Percentiles rank a stretch among this genome's conserved stretches.
Conservation (phyloP, 148 eudicot species). For the Dianthus caryophyllus region DNA sequence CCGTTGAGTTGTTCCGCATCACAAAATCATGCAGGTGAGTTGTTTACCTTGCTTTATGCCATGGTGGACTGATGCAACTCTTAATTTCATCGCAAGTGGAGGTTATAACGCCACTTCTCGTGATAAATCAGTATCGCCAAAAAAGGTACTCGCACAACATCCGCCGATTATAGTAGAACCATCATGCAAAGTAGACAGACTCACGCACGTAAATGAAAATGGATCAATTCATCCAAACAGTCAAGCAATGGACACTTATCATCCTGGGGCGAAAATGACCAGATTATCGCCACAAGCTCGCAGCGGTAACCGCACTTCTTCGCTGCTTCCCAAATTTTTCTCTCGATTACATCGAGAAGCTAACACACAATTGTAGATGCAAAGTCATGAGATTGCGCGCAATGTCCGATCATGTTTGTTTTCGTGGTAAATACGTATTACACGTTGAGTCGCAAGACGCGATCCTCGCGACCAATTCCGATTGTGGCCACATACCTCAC, state of each 20-base stretch:
- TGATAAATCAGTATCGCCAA: slow-evolving; percentile 40
- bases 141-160: not conserved
- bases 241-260: slow-evolving; percentile 61
- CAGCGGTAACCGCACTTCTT: slow-evolving; percentile 59
- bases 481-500: slow-evolving; percentile 89
- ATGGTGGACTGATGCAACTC: slow-evolving; percentile 91
- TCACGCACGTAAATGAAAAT: not conserved
- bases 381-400: not conserved
- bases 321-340: too few relatives aligned
- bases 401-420: not conserved
- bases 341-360: too few relatives aligned
- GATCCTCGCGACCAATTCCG: slow-evolving; percentile 64
- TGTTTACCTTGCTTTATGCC: slow-evolving; percentile 87
- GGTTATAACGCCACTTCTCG: slow-evolving; percentile 62
- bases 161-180: too few relatives aligned
- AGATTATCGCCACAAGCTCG: slow-evolving; percentile 67
- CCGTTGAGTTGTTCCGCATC: not conserved
- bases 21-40: slow-evolving; percentile 44
- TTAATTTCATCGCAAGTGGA: slow-evolving; percentile 75
- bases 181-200: too few relatives aligned
- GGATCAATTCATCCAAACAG: slow-evolving; percentile 31
- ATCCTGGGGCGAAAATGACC: slow-evolving; percentile 90
- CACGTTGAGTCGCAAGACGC: slow-evolving; percentile 66
- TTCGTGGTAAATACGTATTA: slow-evolving; percentile 19
- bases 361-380: too few relatives aligned